A percentile compares a stretch with the other conserved stretches of the same genome.
phyloP scores from a whole-genome alignment of 2,329 filamentous ascomycete genomes.

The Colletotrichum lentis region DNA sequence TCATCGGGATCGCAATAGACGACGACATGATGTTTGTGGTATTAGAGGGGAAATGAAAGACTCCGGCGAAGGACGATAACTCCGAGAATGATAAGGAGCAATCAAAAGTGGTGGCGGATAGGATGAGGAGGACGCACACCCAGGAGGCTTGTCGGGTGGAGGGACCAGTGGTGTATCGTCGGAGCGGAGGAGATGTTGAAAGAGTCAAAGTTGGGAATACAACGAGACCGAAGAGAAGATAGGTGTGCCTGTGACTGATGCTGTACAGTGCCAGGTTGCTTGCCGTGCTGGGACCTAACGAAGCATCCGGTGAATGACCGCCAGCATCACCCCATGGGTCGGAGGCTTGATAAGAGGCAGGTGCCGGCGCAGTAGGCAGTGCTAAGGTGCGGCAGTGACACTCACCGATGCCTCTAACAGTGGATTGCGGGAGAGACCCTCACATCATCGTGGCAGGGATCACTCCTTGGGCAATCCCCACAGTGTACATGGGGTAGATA shows the following conservation, averaged over 20 bases:
- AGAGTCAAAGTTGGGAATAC: slow-evolving; percentile 24
- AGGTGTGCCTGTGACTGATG: slow-evolving; percentile 33
- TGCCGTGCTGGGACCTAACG: slow-evolving; percentile 33
- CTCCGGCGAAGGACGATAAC: slow-evolving; percentile 20
- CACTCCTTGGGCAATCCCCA: slow-evolving; percentile 6
- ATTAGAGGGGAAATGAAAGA: slow-evolving; percentile 9
- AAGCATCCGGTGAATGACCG: slow-evolving; percentile 34
- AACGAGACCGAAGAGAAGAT: slow-evolving; percentile 29
- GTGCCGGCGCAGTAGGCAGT: slow-evolving; percentile 18
- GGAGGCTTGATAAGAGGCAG: slow-evolving; percentile 37
- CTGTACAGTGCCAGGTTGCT: slow-evolving; percentile 35
- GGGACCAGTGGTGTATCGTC: slow-evolving; percentile 30
- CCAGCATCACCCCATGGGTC: slow-evolving; percentile 35
- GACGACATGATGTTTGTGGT: slow-evolving; percentile 63
- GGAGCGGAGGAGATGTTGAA: slow-evolving; percentile 26
- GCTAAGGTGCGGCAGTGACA: slow-evolving; percentile 13
- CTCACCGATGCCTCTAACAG: slow-evolving; percentile 31
- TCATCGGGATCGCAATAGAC: slow-evolving; percentile 72
- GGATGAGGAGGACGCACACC: slow-evolving; percentile 16
- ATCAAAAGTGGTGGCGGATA: slow-evolving; percentile 16
- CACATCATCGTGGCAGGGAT: slow-evolving; percentile 37
- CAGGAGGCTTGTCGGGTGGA: slow-evolving; percentile 22
- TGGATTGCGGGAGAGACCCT: slow-evolving; percentile 37
- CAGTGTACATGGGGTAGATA: slow-evolving; percentile 11
- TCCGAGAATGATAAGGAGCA: slow-evolving; percentile 11